Percentiles rank a stretch among this genome's conserved stretches.
These are phyloP conservation scores for Tetrahymena borealis DNA, from an alignment of 73 alveolate species.

Conservation along the genomic window DNA sequence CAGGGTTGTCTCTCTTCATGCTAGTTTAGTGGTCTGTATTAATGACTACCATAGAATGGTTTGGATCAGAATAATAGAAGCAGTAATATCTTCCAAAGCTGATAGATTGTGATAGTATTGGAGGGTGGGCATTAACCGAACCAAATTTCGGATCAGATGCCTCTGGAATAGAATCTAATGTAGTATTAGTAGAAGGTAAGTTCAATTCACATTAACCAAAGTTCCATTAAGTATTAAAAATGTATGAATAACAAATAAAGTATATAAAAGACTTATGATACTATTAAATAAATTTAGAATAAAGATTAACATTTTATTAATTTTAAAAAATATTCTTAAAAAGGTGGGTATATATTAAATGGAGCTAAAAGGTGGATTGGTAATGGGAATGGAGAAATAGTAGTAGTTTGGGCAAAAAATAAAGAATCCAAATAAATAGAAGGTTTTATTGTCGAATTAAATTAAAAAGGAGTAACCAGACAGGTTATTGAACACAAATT, in stretches of 20 bases:
- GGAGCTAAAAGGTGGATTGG: constrained; percentile 79
- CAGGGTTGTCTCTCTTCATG: constrained; percentile 31
- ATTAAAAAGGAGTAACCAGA: constrained; percentile 52
- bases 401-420: constrained; percentile 65
- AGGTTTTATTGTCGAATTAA: constrained; percentile 55
- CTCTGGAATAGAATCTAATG: constrained; percentile 48
- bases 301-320: too few relatives aligned
- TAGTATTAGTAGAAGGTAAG: constrained; percentile 42
- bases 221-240: too few relatives aligned
- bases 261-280: constrained; percentile 74
- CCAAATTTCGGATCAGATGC: constrained; percentile 71
- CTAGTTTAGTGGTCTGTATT: neutral
- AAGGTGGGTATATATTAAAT: constrained; percentile 63
- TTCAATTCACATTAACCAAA: too few relatives aligned
- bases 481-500: constrained; percentile 46
- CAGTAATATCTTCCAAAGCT: constrained; percentile 14
- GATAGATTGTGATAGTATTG: constrained; percentile 17
- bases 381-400: constrained; percentile 51
- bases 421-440: constrained; percentile 42
- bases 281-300: neutral
- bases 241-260: too few relatives aligned
- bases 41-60: constrained; percentile 12
- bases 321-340: neutral
- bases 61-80: constrained; percentile 11
- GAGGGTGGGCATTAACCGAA: constrained; percentile 72